Evolutionary conservation across 768 basidiomycete genomes (phyloP).

Genomic region (Collybia nuda): DNA sequence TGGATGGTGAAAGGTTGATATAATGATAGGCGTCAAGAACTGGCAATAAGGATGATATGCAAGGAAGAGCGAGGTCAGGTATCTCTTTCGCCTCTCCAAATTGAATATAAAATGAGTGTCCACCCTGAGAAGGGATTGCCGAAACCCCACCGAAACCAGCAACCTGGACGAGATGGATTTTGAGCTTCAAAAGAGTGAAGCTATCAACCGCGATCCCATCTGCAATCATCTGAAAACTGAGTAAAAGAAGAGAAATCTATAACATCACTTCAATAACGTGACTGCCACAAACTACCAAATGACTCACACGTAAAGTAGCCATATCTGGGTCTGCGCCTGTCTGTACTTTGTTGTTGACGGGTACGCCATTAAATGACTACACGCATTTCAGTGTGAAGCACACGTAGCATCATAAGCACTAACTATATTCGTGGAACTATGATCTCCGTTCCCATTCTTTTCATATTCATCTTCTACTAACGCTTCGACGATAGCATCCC

Average conservation of each 20-base stretch:
- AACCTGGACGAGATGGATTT: constrained; percentile 47
- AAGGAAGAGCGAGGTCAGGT: constrained; percentile 45
- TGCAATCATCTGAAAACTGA: constrained; percentile 66
- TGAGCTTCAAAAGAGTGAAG: constrained; percentile 57
- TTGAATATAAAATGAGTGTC: constrained; percentile 51
- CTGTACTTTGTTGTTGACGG: constrained; percentile 6
- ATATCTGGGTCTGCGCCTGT: constrained; percentile 44
- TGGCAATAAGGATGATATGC: constrained; percentile 55
- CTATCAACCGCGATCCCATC: constrained; percentile 58
- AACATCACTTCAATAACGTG: not conserved
- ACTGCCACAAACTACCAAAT: not conserved
- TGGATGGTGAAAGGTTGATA: constrained; percentile 45
- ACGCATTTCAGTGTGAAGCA: too few relatives aligned
- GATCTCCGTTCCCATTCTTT: constrained; percentile 30
- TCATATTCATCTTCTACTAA: constrained; percentile 56
- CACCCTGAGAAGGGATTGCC: constrained; percentile 41
- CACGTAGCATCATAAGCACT: too few relatives aligned
- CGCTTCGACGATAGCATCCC: constrained; percentile 59
- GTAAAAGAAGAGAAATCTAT: constrained; percentile 54
- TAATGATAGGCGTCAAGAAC: constrained; percentile 60
- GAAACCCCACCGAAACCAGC: constrained; percentile 57
- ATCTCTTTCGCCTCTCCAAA: constrained; percentile 49
- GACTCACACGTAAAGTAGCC: constrained; percentile 42
- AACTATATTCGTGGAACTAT: too few relatives aligned
- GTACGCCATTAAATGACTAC: constrained; percentile 43